Evolutionary conservation across 306 rosid species (phyloP), one percentile per base, ranked within the genome.

Genomic region (Gleditsia sinensis): DNA sequence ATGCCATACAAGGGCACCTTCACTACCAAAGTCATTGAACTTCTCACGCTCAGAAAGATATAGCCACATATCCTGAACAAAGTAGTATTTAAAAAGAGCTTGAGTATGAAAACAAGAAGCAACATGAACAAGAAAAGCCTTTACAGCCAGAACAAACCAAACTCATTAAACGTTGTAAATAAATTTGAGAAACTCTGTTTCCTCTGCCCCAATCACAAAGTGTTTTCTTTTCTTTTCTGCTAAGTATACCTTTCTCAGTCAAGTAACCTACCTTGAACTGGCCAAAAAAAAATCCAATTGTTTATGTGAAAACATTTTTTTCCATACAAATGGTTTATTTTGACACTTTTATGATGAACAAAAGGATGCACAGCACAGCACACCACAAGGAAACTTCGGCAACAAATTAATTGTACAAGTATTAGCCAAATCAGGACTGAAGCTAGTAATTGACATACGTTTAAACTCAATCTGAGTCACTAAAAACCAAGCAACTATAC

Each of bases 21-120:
- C 98, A 78, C 63, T 49, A 58, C 90, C 89, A 56, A 94, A 91
- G 51, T 94, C 98, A 23, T 81, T 84, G 83, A 94, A 91, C 82
- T 84, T 88, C 59, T 91, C 92, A 10, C 67, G 78, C 82, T 91
- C 97, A 1, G 94, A 87, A 53, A 94, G 75, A 84, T 92, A 94
- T 23, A 94, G 32, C 99, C 99, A 94, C 99, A 94, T 88, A 72
- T 94, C 99, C 98, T 93, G 87, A 67, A 67, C 56, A 68, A 82
- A 60, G 46, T 16, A 45, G 14, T 42, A 67, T 74, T 63, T 8
- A 34, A 3, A 79, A 60, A 24, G 24, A 69, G 67, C 46, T 10
- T 59, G 1, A 75, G 51, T 11, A 7, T 20, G 9, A 62, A 60
- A 82, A 55, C 56, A 62, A 32, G 43, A 60, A 71, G 30, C 40